A percentile compares a stretch with the other conserved stretches of the same genome.
phyloP scores from a whole-genome alignment of 2,329 filamentous ascomycete genomes.

The Paecilomyces niveus region DNA sequence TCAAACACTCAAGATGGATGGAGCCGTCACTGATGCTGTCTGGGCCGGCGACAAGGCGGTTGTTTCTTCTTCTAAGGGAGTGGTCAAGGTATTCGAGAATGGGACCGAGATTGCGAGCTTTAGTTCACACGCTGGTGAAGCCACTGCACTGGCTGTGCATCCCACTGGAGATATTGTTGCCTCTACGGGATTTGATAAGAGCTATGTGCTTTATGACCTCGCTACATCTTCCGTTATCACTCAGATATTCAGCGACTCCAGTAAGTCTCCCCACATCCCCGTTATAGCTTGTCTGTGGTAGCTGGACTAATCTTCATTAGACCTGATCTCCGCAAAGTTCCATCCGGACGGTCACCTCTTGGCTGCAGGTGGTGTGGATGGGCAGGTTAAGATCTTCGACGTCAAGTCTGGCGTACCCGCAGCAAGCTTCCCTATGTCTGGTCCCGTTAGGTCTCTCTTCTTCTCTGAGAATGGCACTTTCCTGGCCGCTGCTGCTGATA shows the following conservation, averaged over 20 bases:
- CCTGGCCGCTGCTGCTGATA: constrained; percentile 76
- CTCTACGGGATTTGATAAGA: constrained; percentile 86
- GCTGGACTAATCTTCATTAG: constrained; percentile 36
- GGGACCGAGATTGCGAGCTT: constrained; percentile 64
- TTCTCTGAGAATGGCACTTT: constrained; percentile 98
- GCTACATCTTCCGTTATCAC: constrained; percentile 59
- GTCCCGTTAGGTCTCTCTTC: constrained; percentile 65
- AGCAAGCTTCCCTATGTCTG: constrained; percentile 60
- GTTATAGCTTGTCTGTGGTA: not conserved
- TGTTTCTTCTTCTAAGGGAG: constrained; percentile 67
- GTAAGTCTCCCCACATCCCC: constrained; percentile 46
- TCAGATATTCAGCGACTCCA: constrained; percentile 71
- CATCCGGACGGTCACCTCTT: constrained; percentile 96
- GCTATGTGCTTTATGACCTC: constrained; percentile 83
- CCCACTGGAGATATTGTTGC: constrained; percentile 76
- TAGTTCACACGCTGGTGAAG: constrained; percentile 74
- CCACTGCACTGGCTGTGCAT: constrained; percentile 71
- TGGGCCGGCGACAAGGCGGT: constrained; percentile 60
- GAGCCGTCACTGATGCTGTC: constrained; percentile 58
- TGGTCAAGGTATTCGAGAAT: constrained; percentile 71
- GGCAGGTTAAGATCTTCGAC: constrained; percentile 83
- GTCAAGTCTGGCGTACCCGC: constrained; percentile 71
- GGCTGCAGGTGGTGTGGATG: constrained; percentile 70
- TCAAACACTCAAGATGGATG: constrained; percentile 55
- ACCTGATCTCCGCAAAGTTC: constrained; percentile 72